Conservation (phyloP, 2,329 filamentous ascomycete genomes). For the Sordariomycetes sp. region DNA sequence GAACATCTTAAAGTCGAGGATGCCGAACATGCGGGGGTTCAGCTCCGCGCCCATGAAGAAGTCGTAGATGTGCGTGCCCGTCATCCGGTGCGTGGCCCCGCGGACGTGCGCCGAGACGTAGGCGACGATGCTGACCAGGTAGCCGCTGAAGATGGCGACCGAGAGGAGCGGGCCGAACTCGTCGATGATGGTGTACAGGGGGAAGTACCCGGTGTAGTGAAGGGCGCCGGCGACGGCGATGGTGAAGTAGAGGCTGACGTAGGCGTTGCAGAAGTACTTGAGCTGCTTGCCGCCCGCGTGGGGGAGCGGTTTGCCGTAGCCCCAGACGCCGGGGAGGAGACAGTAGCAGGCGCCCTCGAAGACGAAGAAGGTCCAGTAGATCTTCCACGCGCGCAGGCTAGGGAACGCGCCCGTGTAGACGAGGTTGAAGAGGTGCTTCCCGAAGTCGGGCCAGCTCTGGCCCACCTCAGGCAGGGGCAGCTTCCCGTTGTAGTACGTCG, state of each 20-base stretch:
- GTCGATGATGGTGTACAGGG: conserved; percentile 82
- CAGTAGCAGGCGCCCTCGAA: conserved; percentile 77
- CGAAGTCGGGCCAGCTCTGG: conserved; percentile 59
- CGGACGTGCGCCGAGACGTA: conserved; percentile 75
- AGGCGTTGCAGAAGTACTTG: conserved; percentile 86
- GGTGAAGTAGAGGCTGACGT: conserved; percentile 77
- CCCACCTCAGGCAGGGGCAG: conserved; percentile 54
- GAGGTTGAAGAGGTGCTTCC: conserved; percentile 53
- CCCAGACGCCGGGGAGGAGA: conserved; percentile 73
- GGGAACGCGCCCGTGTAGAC: conserved; percentile 81
- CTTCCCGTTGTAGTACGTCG: conserved; percentile 80
- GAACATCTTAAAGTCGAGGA: conserved; percentile 94
- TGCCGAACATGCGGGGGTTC: conserved; percentile 76
- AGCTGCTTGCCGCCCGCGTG: conserved; percentile 77
- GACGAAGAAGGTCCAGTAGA: conserved; percentile 90
- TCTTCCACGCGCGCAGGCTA: conserved; percentile 67
- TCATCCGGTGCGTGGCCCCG: conserved; percentile 86
- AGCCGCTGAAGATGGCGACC: conserved; percentile 86
- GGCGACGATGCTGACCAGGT: conserved; percentile 66
- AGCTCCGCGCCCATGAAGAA: conserved; percentile 91
- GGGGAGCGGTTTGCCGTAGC: conserved; percentile 76
- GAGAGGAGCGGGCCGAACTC: conserved; percentile 90
- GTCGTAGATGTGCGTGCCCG: conserved; percentile 71
- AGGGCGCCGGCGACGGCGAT: conserved; percentile 57
- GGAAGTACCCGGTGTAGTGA: conserved; percentile 76